Evolutionary conservation across 1,284 basidiomycete genomes (phyloP), one percentile per base, ranked within the genome.

Genomic region (Caloboletus inedulis): DNA sequence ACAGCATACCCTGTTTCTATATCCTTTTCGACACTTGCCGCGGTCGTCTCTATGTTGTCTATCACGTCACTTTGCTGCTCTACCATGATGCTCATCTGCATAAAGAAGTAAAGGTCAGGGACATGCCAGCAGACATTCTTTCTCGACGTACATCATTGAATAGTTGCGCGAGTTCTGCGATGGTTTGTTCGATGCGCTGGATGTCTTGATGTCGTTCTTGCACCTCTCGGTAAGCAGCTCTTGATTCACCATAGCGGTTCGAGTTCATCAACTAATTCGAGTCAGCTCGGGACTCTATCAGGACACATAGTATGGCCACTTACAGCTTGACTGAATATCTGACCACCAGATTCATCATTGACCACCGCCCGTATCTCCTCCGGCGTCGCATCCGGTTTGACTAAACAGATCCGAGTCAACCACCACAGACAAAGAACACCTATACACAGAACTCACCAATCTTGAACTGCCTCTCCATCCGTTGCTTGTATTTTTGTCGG

Each of bases 181-280:
- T 77, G 8, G 94, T 98, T 72, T 82, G 81, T 71, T 98, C 95
- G 65, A 99, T 98, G 60, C 90, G 88, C 69, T 92, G 88, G 69
- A 99, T 91, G 62, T 99, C 96, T 68, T 91, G 90, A 68, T 98
- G 94, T 53, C 97, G 87, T 68, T 91, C 91, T 75, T 98, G 95
- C 23, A 98, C 96, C 71, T 98, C 96, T 49, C 89, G 85, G 72
- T 96, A 95, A 1, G 95, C 95, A 14, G 87, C 89, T 54, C 89
- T 82, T 30, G 96, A 94, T 64, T 93, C 89, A 49, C 89, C 93
- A 63, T 93, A 92, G 34, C 94, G 87, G 71, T 91, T 94, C 34
- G 92, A 93, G 74, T 86, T 91, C 77, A 95, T 80, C 59, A 96
- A 79, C 91, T 94, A 63, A 9, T 31, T 34, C 30, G 25, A 43